Evolutionary conservation across 768 basidiomycete species (phyloP).

Genomic region (Trametes punicea): DNA sequence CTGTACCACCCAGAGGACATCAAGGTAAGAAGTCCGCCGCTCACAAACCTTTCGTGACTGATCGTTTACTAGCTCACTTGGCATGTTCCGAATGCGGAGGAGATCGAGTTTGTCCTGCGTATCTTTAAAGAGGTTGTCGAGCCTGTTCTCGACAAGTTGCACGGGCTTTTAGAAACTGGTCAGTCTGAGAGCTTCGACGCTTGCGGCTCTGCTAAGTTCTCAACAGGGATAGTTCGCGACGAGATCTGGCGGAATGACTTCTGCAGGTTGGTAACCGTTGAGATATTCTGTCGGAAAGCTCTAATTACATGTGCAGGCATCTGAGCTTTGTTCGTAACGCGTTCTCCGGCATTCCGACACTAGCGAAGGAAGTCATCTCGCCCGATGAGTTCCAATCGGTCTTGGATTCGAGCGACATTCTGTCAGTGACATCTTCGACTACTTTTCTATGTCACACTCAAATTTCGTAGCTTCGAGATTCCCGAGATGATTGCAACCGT

Average conservation of each 20-base stretch:
- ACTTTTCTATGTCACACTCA: not conserved
- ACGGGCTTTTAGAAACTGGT: conserved; percentile 54
- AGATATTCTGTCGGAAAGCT: not conserved
- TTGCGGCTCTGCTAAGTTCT: conserved; percentile 4
- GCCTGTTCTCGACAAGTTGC: conserved; percentile 56
- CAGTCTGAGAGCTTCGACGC: conserved; percentile 21
- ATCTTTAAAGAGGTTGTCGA: conserved; percentile 66
- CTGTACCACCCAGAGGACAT: conserved; percentile 68
- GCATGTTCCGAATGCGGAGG: conserved; percentile 71
- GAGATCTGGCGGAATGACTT: conserved; percentile 82
- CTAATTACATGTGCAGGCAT: conserved; percentile 39
- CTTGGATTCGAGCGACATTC: conserved; percentile 57
- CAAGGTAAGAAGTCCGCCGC: conserved; percentile 38
- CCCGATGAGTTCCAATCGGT: conserved; percentile 44
- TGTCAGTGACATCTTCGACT: conserved; percentile 42
- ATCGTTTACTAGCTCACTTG: conserved; percentile 53
- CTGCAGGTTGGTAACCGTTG: conserved; percentile 53
- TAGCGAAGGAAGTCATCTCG: conserved; percentile 52
- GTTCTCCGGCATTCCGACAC: conserved; percentile 69
- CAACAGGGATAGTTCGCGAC: conserved; percentile 46
- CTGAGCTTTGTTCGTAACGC: conserved; percentile 72
- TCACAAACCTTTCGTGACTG: not conserved
- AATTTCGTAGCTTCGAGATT: conserved; percentile 57
- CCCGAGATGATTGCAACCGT: conserved; percentile 74
- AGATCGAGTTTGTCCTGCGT: conserved; percentile 70